Percentiles rank a stretch among this genome's conserved stretches.
These are phyloP conservation scores for Claviceps sp. DNA, from an alignment of 2,329 filamentous ascomycete genomes.

Conservation along the genomic window DNA sequence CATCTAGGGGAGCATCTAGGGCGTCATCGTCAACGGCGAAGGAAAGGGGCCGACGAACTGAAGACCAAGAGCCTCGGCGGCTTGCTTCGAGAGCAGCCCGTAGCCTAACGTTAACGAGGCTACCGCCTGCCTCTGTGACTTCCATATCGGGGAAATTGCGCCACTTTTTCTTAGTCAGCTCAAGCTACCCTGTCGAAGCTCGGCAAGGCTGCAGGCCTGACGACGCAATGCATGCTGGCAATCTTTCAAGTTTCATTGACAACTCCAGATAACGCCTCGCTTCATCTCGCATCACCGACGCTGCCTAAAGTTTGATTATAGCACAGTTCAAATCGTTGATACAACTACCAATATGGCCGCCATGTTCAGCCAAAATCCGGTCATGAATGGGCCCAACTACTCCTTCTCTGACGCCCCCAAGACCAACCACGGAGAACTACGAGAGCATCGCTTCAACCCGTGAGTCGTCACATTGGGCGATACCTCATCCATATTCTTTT, in stretches of 20 bases:
- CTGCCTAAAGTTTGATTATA: background rate
- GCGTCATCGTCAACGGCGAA: background rate
- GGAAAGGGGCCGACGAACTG: background rate
- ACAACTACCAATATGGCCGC: slow-evolving; percentile 36
- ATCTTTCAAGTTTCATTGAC: slow-evolving; percentile 14
- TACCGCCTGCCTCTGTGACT: background rate
- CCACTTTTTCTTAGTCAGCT: slow-evolving; percentile 25
- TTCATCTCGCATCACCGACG: background rate
- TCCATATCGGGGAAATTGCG: background rate
- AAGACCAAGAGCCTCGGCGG: slow-evolving; percentile 1
- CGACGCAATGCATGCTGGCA: slow-evolving; percentile 24
- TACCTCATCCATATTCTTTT: background rate
- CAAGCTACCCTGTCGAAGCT: slow-evolving; percentile 17
- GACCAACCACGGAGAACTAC: slow-evolving; percentile 35
- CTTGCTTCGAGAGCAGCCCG: background rate
- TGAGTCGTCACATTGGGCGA: slow-evolving; percentile 31
- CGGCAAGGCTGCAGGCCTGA: slow-evolving; percentile 7
- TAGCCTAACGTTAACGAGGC: background rate
- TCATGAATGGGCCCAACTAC: slow-evolving; percentile 57
- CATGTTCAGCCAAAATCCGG: slow-evolving; percentile 58
- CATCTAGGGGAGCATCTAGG: background rate
- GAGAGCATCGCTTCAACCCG: slow-evolving; percentile 86
- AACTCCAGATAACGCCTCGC: slow-evolving; percentile 3
- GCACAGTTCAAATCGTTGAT: no score
- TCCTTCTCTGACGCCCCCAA: slow-evolving; percentile 50